These are phyloP conservation scores for Domatiomyces catenatus DNA, from an alignment of 2,329 filamentous ascomycete species.

Conservation along the genomic window DNA sequence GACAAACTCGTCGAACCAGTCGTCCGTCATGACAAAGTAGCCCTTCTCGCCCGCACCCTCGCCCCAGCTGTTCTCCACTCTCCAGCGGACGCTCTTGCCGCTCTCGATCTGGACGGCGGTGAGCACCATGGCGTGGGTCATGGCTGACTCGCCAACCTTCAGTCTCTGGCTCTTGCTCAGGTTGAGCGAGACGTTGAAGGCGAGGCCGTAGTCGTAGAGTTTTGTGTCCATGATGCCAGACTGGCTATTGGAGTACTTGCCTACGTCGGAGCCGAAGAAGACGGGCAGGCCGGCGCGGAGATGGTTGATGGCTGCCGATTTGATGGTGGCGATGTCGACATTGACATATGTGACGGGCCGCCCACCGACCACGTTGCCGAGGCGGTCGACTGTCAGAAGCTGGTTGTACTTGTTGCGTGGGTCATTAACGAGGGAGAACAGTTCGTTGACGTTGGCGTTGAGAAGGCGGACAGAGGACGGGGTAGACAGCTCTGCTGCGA, in stretches of 20 bases:
- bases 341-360: conserved; percentile 68
- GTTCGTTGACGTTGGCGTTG: conserved; percentile 45
- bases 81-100: conserved; percentile 54
- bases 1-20: conserved; percentile 64
- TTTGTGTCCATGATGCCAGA: conserved; percentile 67
- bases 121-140: conserved; percentile 89
- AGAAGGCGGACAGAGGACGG: conserved; percentile 42
- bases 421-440: conserved; percentile 75
- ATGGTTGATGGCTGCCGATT: conserved; percentile 60
- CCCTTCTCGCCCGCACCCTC: conserved; percentile 54
- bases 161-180: conserved; percentile 65
- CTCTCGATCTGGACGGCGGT: conserved; percentile 68
- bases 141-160: conserved; percentile 56
- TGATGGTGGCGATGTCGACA: conserved; percentile 58
- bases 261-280: conserved; percentile 81
- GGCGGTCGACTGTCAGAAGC: conserved; percentile 58
- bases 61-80: conserved; percentile 80
- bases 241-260: conserved; percentile 55
- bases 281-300: conserved; percentile 62
- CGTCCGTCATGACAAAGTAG: conserved; percentile 80
- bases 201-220: conserved; percentile 64
- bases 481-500: conserved; percentile 53
- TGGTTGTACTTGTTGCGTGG: conserved; percentile 60
- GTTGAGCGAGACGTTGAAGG: conserved; percentile 60
- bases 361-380: conserved; percentile 70